Percentiles rank a stretch among this genome's conserved stretches.
phyloP scores from a whole-genome alignment of 805 yeast genomes.

The Kodamaea hsintzibuensis region DNA sequence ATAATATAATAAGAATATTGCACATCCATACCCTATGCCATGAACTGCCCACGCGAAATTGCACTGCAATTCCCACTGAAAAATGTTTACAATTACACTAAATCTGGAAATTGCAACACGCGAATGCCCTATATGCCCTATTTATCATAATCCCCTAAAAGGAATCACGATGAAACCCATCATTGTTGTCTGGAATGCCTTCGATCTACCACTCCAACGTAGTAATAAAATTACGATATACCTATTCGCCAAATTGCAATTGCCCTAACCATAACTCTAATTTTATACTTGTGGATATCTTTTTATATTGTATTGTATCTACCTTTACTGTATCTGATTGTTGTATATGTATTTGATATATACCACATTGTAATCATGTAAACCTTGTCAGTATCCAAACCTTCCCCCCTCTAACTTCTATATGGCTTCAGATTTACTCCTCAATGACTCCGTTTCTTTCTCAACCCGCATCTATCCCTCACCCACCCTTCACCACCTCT shows the following conservation, averaged over 20 bases:
- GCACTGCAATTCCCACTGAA: slow-evolving; percentile 5
- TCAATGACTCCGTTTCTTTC: not conserved
- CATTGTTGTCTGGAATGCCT: not conserved
- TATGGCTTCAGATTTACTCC: too few relatives aligned
- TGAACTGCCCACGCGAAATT: not conserved
- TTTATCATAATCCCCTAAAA: not conserved
- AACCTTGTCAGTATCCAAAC: not conserved
- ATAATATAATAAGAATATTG: not conserved
- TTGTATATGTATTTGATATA: too few relatives aligned
- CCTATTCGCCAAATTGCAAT: not conserved
- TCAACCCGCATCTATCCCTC: not conserved
- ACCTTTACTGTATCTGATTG: not conserved
- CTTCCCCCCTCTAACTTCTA: not conserved
- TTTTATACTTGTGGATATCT: not conserved
- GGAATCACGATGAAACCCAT: not conserved
- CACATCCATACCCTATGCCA: not conserved
- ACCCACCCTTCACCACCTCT: not conserved
- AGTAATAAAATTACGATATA: not conserved
- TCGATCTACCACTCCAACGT: not conserved
- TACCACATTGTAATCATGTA: too few relatives aligned
- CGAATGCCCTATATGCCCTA: slow-evolving; percentile 1
- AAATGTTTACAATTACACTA: slow-evolving; percentile 5
- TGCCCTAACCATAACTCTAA: not conserved
- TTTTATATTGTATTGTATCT: not conserved
- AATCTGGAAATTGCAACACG: slow-evolving; percentile 7